Evolutionary conservation across 768 basidiomycete species (phyloP).

Genomic region (Galerina marginata): DNA sequence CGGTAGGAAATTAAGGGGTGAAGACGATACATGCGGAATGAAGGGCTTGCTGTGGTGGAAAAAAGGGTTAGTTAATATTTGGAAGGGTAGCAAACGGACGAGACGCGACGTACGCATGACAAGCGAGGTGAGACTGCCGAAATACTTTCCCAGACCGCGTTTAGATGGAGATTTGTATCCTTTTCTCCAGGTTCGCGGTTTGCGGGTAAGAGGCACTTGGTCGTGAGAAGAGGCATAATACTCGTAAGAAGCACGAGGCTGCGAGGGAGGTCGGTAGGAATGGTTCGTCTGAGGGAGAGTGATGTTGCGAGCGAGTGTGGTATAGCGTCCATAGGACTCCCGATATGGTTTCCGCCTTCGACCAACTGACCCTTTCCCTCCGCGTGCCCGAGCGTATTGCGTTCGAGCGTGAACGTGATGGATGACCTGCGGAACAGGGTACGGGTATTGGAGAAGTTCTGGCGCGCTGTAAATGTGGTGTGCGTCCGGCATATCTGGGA

Average conservation of each 20-base stretch:
- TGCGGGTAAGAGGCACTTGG: conserved; percentile 10
- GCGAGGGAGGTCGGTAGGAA: neutral
- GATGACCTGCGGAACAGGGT: neutral
- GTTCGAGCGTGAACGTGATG: neutral
- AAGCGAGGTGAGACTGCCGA: conserved; percentile 15
- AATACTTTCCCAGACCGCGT: conserved; percentile 15
- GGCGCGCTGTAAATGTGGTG: neutral
- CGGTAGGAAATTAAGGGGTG: conserved; percentile 17
- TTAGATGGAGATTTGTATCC: conserved; percentile 20
- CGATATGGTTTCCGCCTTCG: conserved; percentile 8
- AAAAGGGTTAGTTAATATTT: neutral
- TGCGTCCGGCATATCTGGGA: neutral
- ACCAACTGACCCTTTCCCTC: neutral
- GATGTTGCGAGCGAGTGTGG: conserved; percentile 13
- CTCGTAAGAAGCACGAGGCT: too few relatives aligned
- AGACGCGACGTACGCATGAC: conserved; percentile 11
- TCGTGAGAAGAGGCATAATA: neutral
- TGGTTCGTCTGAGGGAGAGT: conserved; percentile 8
- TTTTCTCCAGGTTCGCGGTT: conserved; percentile 17
- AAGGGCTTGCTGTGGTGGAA: conserved; percentile 2
- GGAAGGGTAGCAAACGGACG: neutral
- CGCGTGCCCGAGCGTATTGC: neutral
- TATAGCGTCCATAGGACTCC: conserved; percentile 9
- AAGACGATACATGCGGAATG: conserved; percentile 6
- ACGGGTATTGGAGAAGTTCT: neutral